Evolutionary conservation across 2,329 filamentous ascomycete genomes (phyloP), one percentile per base, ranked within the genome.

Genomic region (Calcarisporium arbuscula): DNA sequence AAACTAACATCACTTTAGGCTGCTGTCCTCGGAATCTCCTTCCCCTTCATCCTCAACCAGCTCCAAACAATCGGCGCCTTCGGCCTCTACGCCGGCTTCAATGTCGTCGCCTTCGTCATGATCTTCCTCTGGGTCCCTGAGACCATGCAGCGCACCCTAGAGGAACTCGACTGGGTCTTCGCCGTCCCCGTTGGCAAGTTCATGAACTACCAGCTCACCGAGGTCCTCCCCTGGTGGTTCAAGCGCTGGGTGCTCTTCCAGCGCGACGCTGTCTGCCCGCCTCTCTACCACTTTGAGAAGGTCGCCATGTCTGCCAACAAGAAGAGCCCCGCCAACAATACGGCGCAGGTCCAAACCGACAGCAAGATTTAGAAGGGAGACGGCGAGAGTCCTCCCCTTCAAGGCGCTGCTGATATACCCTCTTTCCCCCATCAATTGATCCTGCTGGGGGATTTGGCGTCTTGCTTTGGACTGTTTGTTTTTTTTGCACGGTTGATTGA

Each of bases 81-180:
- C 41, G 64, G 65, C 6, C 60, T 72, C 31, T 77, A 77, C 38
- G 73, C 73, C 0, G 72, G 66, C 1, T 65, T 76, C 37, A 78
- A 78, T 43, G 46, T 72, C 0, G 48, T 72, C 2, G 72, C 72
- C 2, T 65, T 76, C 32, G 33, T 70, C 34, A 66, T 77, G 57
- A 74, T 77, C 38, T 73, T 76, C 45, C 53, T 57, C 43, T 54
- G 51, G 36, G 57, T 60, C 3, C 56, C 56, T 1, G 74, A 78
- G 50, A 79, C 74, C 1, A 78, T 76, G 58, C 69, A 67, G 46
- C 59, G 61, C 33, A 67, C 64, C 0, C 59, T 71, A 5, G 67
- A 70, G 48, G 67, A 70, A 44, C 61, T 72, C 39, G 68, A 72
- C 51, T 67, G 61, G 38, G 64, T 72, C 35, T 72, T 71, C 21